Evolutionary conservation across 2,329 filamentous ascomycete species (phyloP).

Genomic region (Claviceps sp.): DNA sequence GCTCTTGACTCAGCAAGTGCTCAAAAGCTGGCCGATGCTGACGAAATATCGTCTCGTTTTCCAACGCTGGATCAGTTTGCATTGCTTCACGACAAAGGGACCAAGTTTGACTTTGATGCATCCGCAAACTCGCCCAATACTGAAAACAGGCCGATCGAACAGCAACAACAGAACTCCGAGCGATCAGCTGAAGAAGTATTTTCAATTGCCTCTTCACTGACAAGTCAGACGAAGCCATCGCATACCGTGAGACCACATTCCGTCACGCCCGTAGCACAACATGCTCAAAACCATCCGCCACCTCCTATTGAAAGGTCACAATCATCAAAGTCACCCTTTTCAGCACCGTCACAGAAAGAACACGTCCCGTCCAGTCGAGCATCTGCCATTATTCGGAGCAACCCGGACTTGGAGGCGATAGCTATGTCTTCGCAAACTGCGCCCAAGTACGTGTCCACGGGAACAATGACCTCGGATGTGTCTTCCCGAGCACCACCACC

Average conservation of each 20-base stretch:
- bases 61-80: slow-evolving; percentile 90
- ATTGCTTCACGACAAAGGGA: slow-evolving; percentile 69
- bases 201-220: slow-evolving; percentile 18
- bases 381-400: slow-evolving; percentile 50
- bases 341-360: slow-evolving; percentile 26
- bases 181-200: slow-evolving; percentile 80
- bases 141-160: slow-evolving; percentile 13
- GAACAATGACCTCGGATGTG: slow-evolving; percentile 64
- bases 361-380: slow-evolving; percentile 40
- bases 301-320: slow-evolving; percentile 16
- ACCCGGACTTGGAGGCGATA: slow-evolving; percentile 47
- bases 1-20: slow-evolving; percentile 57
- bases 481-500: slow-evolving; percentile 28
- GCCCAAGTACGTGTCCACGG: slow-evolving; percentile 40
- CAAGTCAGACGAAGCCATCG: slow-evolving; percentile 7
- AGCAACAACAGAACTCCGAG: slow-evolving; percentile 39
- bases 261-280: slow-evolving; percentile 13
- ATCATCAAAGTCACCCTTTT: slow-evolving; percentile 25
- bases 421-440: slow-evolving; percentile 35
- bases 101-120: slow-evolving; percentile 71
- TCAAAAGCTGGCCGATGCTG: slow-evolving; percentile 35
- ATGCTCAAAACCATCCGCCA: slow-evolving; percentile 9
- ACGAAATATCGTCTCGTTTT: slow-evolving; percentile 76
- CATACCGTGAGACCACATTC: slow-evolving; percentile 18
- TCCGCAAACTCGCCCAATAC: slow-evolving; percentile 35